Evolutionary conservation across 1,139 yeast species (phyloP), one percentile per base, ranked within the genome.

Genomic region (Zygosaccharomyces sapae): DNA sequence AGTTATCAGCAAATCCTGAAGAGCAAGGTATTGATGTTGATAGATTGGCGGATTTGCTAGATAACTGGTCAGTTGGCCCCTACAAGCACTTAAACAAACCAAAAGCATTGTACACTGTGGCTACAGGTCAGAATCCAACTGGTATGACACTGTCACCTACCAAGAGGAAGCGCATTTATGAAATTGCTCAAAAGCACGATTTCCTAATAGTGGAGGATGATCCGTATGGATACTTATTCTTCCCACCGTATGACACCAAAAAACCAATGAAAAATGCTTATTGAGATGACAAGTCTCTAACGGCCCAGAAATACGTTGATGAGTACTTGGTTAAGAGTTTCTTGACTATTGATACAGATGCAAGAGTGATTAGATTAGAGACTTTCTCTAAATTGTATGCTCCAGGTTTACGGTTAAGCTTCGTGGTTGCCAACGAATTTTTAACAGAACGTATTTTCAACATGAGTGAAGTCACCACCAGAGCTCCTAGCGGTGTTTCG

Each of bases 81-180:
- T 77, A 53, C 67, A 70, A 61, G 50, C 70, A 61, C 57, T 66
- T 65, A 62, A 69, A 63, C 58, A 76, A 51, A 51, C 90, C 90
- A 48, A 80, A 74, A 54, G 69, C 79, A 40, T 70, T 84, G 52
- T 84, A 84, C 69, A 81, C 87, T n/a, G 83, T 84, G 56, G 76
- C 84, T 41, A 83, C 90, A 19, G 97, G 97, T 31, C 96, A 89
- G 67, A 89, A 89, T 70, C 97, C 97, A 38, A 83, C 94, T 25
- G 97, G 96, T 12, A 76, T 87, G 35, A 79, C 86, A 4, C 78
- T 83, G 59, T 71, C 83, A 33, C 61, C 68, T n/a, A 82, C 77
- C 50, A 77, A 90, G 60, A 80, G 94, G 65, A 67, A 71, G 52
- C 72, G 73, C 49, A 75, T 89, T 49, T 86, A 86, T 62, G 74